These are phyloP conservation scores for Talaromyces sp. DNA, from an alignment of 2,329 filamentous ascomycete genomes.

Conservation along the genomic window DNA sequence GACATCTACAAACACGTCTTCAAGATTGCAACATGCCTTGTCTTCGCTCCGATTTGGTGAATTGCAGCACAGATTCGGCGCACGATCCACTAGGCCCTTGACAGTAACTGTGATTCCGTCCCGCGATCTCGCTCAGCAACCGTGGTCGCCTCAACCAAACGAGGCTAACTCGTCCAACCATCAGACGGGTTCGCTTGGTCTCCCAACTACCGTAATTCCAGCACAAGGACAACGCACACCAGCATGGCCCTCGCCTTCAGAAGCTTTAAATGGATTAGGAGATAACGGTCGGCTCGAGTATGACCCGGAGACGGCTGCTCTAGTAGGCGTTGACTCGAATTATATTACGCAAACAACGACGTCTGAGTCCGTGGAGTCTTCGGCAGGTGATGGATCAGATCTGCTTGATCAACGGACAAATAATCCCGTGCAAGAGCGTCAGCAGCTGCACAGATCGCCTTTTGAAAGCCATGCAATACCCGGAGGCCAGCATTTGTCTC, in stretches of 20 bases:
- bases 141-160: constrained; percentile 49
- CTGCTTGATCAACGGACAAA: not conserved
- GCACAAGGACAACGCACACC: constrained; percentile 54
- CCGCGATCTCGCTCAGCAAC: constrained; percentile 51
- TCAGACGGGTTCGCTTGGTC: constrained; percentile 14
- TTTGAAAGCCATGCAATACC: not conserved
- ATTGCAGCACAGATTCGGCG: constrained; percentile 19
- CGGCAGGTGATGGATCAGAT: constrained; percentile 1
- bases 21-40: constrained; percentile 6
- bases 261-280: constrained; percentile 18
- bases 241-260: constrained; percentile 49
- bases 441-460: not conserved
- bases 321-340: constrained; percentile 29
- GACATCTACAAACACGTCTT: not conserved
- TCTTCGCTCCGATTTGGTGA: constrained; percentile 10
- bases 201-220: constrained; percentile 58
- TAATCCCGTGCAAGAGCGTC: not conserved
- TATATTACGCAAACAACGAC: constrained; percentile 11
- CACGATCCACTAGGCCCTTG: constrained; percentile 38
- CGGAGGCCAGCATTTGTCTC: not conserved
- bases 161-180: not conserved
- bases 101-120: constrained; percentile 62
- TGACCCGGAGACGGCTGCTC: constrained; percentile 37
- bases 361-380: not conserved
- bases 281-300: constrained; percentile 33